Evolutionary conservation across 2,329 filamentous ascomycete genomes (phyloP), one percentile per base, ranked within the genome.

Genomic region (Periconia sp.): DNA sequence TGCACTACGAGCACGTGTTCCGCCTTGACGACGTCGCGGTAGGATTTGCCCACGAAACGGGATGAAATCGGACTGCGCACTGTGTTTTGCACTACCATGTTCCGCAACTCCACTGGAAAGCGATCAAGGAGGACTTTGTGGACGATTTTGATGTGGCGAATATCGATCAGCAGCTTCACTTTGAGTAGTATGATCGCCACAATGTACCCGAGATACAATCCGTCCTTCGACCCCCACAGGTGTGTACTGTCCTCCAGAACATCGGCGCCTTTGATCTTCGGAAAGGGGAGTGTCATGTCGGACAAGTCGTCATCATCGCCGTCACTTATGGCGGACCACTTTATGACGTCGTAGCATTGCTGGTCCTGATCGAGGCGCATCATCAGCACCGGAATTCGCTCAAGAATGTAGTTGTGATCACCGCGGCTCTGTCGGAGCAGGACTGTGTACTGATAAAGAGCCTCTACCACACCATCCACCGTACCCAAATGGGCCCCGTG

Each of bases 301-400:
- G 58, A 60, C 72, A 63, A 76, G 46, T 78, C 69, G 49, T 77
- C 77, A 41, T 68, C 18, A 9, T 46, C 30, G 2, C 63, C 45
- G n/a, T 55, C 33, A 6, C 54, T 65, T 1, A 56, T 57, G 1
- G 62, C 69, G 69, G 70, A 81, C 78, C 76, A 81, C 63, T 79
- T 81, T 59, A 74, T 45, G 37, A 79, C 78, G 50, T 79, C 75
- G 55, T 80, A 81, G 59, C 73, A 77, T n/a, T 80, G 79, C 59
- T 83, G 80, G 52, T 84, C 81, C 41, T 63, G 69, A 18, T 74
- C 73, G 7, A 84, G 70, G 2, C 80, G 76, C 14, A 85, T 60
- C 50, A 77, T 71, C 10, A 80, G 41, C 0, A 61, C 56, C 0
- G 82, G 80, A 0, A 79, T 53, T 0, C 77, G 18, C 17, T 74